A percentile compares a stretch with the other conserved stretches of the same genome.
phyloP scores from a whole-genome alignment of 495 filamentous ascomycete genomes.

The Penicillium ucsense region DNA sequence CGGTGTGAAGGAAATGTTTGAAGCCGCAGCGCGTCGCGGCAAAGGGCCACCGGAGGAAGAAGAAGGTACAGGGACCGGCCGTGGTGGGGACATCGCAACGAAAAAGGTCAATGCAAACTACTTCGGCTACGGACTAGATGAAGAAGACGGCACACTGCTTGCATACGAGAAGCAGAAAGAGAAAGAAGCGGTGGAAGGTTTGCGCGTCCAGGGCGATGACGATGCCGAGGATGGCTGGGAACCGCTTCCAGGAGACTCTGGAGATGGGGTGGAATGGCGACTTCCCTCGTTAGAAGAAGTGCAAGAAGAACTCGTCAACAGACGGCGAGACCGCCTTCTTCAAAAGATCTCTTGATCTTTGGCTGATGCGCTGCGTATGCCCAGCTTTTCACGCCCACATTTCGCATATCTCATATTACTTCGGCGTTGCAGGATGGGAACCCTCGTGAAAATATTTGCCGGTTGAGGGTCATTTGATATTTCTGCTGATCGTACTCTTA shows the following conservation, averaged over 20 bases:
- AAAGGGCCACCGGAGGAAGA: conserved; percentile 54
- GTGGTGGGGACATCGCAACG: conserved; percentile 57
- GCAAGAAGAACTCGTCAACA: conserved; percentile 81
- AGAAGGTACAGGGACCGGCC: conserved; percentile 48
- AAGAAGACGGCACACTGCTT: conserved; percentile 80
- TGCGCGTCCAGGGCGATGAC: conserved; percentile 41
- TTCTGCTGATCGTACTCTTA: not conserved
- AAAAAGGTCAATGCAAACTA: conserved; percentile 87
- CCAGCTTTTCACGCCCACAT: not conserved
- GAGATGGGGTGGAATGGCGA: conserved; percentile 76
- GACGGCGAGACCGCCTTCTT: conserved; percentile 69
- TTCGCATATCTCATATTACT: conserved; percentile 8
- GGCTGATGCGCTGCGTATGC: not conserved
- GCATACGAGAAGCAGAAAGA: conserved; percentile 79
- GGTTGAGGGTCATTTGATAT: conserved; percentile 4
- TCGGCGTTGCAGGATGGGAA: conserved; percentile 18
- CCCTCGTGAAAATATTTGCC: conserved; percentile 14
- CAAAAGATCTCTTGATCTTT: conserved; percentile 60
- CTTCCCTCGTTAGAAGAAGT: conserved; percentile 84
- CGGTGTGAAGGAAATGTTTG: conserved; percentile 95
- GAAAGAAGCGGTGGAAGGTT: conserved; percentile 60
- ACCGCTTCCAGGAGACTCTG: conserved; percentile 73
- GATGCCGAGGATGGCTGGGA: conserved; percentile 60
- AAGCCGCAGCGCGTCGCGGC: conserved; percentile 48
- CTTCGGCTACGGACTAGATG: conserved; percentile 89